Base-by-base conservation (phyloP, 1,284 basidiomycete species). In the Boletus holoroseus region DNA sequence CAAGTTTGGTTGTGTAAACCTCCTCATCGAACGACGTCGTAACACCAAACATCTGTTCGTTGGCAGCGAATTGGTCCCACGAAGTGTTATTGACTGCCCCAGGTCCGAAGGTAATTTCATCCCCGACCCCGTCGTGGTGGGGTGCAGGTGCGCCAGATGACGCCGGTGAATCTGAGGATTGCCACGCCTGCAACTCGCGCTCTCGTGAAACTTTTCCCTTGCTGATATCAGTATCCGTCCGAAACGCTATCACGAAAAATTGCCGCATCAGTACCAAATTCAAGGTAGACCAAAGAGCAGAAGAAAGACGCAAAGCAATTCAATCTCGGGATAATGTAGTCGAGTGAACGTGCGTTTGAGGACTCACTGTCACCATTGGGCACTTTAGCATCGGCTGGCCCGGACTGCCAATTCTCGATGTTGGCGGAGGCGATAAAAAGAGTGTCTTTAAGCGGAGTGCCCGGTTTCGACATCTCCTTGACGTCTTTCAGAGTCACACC, bases 31-130 rank as follows among this genome's bases (percentile, higher is more conserved):
- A 99, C 63, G 84, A 82, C 8, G 93, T 91, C 64, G 80, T 93
- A 56, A 94, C 83, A 16, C 96, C 96, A 66, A 97, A 98, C 55
- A 92, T 76, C 59, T 88, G 80, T 70, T 97, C 94, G 70, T 99
- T 99, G 49, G 78, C 90, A 36, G 87, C 87, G 62, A 99, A 99
- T 72, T 99, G 95, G 69, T 99, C 94, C 95, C 96, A 99, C 0
- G 75, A 72, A 39, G 71, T 69, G 51, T 70, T 73, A 34, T 58
- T 63, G 38, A 55, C 69, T 11, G 78, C 69, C 18, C 75, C 75
- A 15, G 76, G 64, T 4, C 83, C 85, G 56, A 91, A 88, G 0
- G 86, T 89, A 45, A 80, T 55, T 45, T 88, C 85, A 62, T 88
- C 85, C 45, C 71, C 74, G 44, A 67, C 65, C 4, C 59, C 61